These are phyloP conservation scores for Hygrophila difformis DNA, from an alignment of 257 asterid species.

Conservation along the genomic window DNA sequence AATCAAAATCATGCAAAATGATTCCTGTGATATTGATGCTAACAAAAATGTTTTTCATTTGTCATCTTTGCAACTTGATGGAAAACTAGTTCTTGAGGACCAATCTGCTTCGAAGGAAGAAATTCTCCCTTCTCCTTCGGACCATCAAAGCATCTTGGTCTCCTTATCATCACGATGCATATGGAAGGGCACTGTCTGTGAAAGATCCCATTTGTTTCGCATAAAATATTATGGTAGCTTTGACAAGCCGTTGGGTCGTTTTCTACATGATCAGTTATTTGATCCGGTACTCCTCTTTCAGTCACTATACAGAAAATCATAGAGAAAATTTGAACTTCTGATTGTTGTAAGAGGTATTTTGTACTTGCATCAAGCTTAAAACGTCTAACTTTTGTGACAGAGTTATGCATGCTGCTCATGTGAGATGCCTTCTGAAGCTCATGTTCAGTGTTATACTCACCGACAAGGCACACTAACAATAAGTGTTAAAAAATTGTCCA, in stretches of 20 bases:
- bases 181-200: conserved; percentile 96
- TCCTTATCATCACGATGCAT: conserved; percentile 86
- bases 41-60: conserved; percentile 18
- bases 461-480: conserved; percentile 93
- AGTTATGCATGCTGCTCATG: conserved; percentile 71
- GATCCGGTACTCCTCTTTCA: conserved; percentile 58
- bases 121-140: conserved; percentile 81
- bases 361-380: conserved; percentile 12
- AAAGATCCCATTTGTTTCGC: conserved; percentile 82
- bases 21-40: conserved; percentile 22
- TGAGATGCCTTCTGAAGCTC: conserved; percentile 94
- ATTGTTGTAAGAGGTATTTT: background rate
- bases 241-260: conserved; percentile 95
- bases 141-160: conserved; percentile 88
- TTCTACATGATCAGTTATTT: conserved; percentile 79
- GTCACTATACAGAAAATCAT: conserved; percentile 15
- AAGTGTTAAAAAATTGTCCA: conserved; percentile 82
- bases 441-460: conserved; percentile 92
- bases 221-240: conserved; percentile 81
- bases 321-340: background rate
- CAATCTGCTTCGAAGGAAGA: conserved; percentile 51
- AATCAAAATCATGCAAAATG: conserved; percentile 23
- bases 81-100: conserved; percentile 30
- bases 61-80: conserved; percentile 32
- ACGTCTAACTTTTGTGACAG: conserved; percentile 34